Conservation (phyloP, 805 yeast species). For the Yarrowia yakushimensis region DNA sequence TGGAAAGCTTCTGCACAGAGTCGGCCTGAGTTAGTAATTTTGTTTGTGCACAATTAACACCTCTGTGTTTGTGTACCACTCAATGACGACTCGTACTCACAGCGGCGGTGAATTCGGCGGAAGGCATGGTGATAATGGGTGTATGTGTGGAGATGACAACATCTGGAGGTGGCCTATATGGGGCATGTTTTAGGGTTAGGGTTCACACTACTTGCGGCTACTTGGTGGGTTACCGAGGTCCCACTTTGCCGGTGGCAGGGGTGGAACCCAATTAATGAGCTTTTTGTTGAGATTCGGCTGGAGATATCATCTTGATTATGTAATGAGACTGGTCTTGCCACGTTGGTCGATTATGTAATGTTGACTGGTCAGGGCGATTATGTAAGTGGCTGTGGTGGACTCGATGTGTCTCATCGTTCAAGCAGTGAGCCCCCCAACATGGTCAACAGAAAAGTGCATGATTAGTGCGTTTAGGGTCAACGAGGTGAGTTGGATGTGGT, state of each 20-base stretch:
- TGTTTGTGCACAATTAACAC: background rate
- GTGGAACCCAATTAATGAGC: too few species aligned
- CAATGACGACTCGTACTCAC: slow-evolving; percentile 27
- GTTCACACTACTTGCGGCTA: background rate
- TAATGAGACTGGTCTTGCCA: too few species aligned
- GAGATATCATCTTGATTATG: too few species aligned
- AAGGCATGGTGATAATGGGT: slow-evolving; percentile 36
- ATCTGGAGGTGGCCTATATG: background rate
- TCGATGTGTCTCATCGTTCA: too few species aligned
- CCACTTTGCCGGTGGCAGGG: too few species aligned
- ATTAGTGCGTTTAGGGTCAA: too few species aligned
- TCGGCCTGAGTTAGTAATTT: slow-evolving; percentile 52
- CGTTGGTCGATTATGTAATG: background rate
- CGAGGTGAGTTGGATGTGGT: too few species aligned
- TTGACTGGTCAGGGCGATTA: too few species aligned
- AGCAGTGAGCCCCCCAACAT: too few species aligned
- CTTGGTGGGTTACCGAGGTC: background rate
- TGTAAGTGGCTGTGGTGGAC: too few species aligned
- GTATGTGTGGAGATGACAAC: slow-evolving; percentile 4
- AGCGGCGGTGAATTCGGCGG: slow-evolving; percentile 41
- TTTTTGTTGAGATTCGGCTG: background rate
- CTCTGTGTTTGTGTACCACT: background rate
- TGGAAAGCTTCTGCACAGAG: slow-evolving; percentile 68
- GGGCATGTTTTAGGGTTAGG: background rate
- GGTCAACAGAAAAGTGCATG: too few species aligned